Conservation (phyloP, 495 filamentous ascomycete genomes). For the Aspergillus incahuasiensis region DNA sequence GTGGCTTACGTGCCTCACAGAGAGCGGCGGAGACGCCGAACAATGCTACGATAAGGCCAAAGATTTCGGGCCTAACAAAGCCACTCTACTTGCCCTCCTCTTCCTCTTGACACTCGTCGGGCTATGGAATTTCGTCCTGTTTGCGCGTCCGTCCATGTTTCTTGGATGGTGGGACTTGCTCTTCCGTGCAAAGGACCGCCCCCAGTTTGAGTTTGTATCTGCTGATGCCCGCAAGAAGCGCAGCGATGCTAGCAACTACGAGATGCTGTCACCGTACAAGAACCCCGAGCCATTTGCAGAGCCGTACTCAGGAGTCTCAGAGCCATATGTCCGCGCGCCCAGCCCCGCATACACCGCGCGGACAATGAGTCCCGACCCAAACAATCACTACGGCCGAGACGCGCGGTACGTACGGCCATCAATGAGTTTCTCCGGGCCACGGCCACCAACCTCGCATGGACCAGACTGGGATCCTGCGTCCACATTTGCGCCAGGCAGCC, state of each 20-base stretch:
- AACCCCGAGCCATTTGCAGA: constrained; percentile 36
- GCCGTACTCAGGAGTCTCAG: constrained; percentile 20
- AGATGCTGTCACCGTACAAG: constrained; percentile 60
- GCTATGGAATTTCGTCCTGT: constrained; percentile 76
- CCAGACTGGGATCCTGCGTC: constrained; percentile 39
- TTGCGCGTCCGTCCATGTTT: constrained; percentile 77
- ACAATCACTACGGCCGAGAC: constrained; percentile 44
- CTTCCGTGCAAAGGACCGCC: constrained; percentile 42
- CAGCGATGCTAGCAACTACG: constrained; percentile 66
- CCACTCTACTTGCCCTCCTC: constrained; percentile 76
- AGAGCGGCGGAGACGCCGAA: constrained; percentile 55
- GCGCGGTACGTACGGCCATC: constrained; percentile 52
- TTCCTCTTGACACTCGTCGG: constrained; percentile 80
- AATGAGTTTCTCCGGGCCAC: constrained; percentile 56
- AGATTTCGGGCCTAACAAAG: constrained; percentile 53
- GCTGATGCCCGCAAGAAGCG: constrained; percentile 69
- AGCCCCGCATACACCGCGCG: constrained; percentile 26
- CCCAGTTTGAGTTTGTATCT: constrained; percentile 71
- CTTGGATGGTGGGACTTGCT: constrained; percentile 75
- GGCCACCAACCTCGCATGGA: constrained; percentile 39
- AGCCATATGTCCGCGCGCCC: constrained; percentile 41
- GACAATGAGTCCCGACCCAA: constrained; percentile 29
- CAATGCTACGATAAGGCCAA: constrained; percentile 57
- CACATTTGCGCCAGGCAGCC: constrained; percentile 32
- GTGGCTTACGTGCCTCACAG: constrained; percentile 70